Conservation (phyloP, 2,329 filamentous ascomycete species). For the Neodidymelliopsis sp. region DNA sequence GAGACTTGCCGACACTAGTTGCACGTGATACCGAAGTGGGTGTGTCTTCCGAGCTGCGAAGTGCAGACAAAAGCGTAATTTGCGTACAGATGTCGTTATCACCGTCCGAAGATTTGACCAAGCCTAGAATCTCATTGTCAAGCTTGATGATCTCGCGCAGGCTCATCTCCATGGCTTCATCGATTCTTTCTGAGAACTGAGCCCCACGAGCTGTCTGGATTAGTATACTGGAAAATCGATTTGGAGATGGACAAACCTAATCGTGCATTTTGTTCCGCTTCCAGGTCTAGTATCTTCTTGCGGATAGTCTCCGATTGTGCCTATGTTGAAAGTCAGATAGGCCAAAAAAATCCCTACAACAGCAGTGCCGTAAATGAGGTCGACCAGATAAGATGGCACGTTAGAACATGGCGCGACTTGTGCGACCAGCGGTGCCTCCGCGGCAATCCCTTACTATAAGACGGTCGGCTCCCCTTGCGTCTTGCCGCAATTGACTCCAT, state of each 20-base stretch:
- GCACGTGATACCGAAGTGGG: constrained; percentile 45
- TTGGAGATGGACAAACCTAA: constrained; percentile 32
- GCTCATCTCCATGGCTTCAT: constrained; percentile 55
- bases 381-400: no score
- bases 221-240: no score
- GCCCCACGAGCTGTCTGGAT: constrained; percentile 43
- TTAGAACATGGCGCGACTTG: no score
- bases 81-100: constrained; percentile 52
- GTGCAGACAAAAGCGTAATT: constrained; percentile 56
- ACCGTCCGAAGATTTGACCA: constrained; percentile 52
- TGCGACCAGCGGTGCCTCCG: background rate
- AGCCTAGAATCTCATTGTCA: constrained; percentile 54
- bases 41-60: constrained; percentile 57
- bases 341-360: no score
- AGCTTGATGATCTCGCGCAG: constrained; percentile 59
- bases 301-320: constrained; percentile 42
- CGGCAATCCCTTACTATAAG: constrained; percentile 1
- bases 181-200: constrained; percentile 49
- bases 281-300: constrained; percentile 41
- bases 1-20: constrained; percentile 46
- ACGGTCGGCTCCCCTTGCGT: background rate
- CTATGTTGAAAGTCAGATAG: constrained; percentile 20
- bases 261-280: constrained; percentile 38
- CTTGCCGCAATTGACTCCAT: background rate
- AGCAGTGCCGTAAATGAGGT: no score